These are phyloP conservation scores for Cladochytrium replicatum DNA, from an alignment of 192 early-diverging fungal genomes.

Conservation along the genomic window DNA sequence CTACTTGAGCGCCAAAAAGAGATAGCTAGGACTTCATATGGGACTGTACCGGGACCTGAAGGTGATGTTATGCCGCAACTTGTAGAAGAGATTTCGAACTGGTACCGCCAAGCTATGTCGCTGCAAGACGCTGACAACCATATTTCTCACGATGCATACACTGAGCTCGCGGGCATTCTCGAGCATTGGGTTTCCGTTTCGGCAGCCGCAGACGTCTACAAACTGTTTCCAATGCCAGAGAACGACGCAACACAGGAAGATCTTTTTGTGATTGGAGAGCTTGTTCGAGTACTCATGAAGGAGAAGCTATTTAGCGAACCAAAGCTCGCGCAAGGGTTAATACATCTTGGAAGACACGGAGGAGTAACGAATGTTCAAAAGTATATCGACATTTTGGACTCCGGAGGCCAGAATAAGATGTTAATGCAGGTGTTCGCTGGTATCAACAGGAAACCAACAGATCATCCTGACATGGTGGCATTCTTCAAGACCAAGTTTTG, in stretches of 20 bases:
- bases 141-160: conserved; percentile 34
- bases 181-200: conserved; percentile 13
- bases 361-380: conserved; percentile 30
- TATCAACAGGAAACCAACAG: conserved; percentile 27
- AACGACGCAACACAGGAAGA: conserved; percentile 28
- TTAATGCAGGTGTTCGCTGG: conserved; percentile 40
- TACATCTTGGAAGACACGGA: conserved; percentile 25
- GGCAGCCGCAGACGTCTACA: conserved; percentile 22
- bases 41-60: no score
- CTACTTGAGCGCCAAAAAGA: conserved; percentile 2
- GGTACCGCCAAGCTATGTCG: neutral
- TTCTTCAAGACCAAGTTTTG: conserved; percentile 46
- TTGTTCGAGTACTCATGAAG: conserved; percentile 35
- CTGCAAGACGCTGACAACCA: no score
- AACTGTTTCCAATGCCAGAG: conserved; percentile 12
- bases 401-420: conserved; percentile 25
- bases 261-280: conserved; percentile 30
- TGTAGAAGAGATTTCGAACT: neutral
- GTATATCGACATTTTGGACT: conserved; percentile 35
- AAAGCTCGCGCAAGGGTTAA: conserved; percentile 20
- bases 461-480: conserved; percentile 32
- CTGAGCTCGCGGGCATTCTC: conserved; percentile 30
- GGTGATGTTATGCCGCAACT: neutral
- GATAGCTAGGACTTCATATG: no score
- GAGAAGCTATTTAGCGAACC: conserved; percentile 33